Base-by-base conservation (phyloP, 1,139 yeast species). In the Debaryomycetaceae sp. region DNA sequence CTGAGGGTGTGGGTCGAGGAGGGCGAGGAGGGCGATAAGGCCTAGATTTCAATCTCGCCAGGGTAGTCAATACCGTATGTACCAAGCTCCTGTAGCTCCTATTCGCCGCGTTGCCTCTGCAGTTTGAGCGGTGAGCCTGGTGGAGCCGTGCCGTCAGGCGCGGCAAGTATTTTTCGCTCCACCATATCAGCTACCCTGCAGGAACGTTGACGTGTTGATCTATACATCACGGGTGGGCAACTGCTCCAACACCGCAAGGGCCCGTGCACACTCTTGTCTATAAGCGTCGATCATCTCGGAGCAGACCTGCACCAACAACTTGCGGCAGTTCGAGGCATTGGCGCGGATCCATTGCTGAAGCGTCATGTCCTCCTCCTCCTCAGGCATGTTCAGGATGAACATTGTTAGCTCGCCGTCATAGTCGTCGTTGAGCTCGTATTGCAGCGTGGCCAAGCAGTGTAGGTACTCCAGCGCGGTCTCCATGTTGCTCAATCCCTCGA, bases 351-450 rank as follows among this genome's bases (percentile, higher is more conserved):
- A 86, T 38, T 82, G 75, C 31, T 67, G 67, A 12, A 86, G 71
- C 0, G 85, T 76, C 81, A 81, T 75, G 17, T 72, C 65, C 44
- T 82, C 64, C 45, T 83, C 89, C 12, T 71, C 71, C 21, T 71
- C 78, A 0, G 93, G 89, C 73, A 83, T 76, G 28, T 75, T 76
- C 1, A 78, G 68, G 2, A 81, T 74, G 45, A 82, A 82, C 32
- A 65, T 64, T 0, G 83, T 74, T 16, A 82, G 53, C 25, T 71
- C 71, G 1, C 89, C 86, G 38, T 78, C 83, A 20, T 61, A 49
- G 46, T 82, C 93, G 39, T 78, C 72, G 31, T 61, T 58, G 10
- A 75, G 52, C 23, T 59, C 62, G 36, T 53, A 51, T 9, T 49
- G 40, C 2, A 49, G 37, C 4, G 45, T 45, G 11, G 57, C 44